phyloP scores from a whole-genome alignment of 1,284 basidiomycete species.

The Somion occarium region DNA sequence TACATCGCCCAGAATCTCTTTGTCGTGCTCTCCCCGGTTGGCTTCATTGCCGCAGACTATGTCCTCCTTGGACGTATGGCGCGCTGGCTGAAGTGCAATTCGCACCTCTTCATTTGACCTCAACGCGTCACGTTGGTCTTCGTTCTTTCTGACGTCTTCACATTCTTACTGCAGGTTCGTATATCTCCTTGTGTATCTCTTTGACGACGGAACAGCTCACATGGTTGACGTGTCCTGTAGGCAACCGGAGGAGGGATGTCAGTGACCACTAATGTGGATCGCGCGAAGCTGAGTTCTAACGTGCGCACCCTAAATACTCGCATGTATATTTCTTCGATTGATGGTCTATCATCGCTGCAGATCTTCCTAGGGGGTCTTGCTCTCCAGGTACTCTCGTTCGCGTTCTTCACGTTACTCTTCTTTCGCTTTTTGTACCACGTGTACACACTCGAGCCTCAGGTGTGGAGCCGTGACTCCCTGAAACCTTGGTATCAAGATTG shows the following conservation, averaged over 20 bases:
- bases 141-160: conserved; percentile 55
- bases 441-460: conserved; percentile 36
- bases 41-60: conserved; percentile 74
- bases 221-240: not conserved
- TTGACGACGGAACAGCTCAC: not conserved
- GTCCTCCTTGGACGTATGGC: conserved; percentile 62
- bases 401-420: conserved; percentile 55
- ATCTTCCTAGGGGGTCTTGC: conserved; percentile 63
- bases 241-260: not conserved
- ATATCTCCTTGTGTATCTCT: not conserved
- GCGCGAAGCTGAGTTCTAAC: not conserved
- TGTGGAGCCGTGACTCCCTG: conserved; percentile 39
- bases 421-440: conserved; percentile 54
- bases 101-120: conserved; percentile 49
- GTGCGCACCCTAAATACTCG: not conserved
- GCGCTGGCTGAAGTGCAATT: conserved; percentile 40
- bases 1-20: conserved; percentile 83
- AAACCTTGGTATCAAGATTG: conserved; percentile 54
- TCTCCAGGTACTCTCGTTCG: conserved; percentile 61
- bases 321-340: not conserved
- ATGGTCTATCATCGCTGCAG: conserved; percentile 22
- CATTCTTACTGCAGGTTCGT: conserved; percentile 59
- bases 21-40: conserved; percentile 70
- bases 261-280: not conserved
- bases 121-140: conserved; percentile 48